Base-by-base conservation (phyloP, 805 yeast species). In the Danielozyma ontarioensis region DNA sequence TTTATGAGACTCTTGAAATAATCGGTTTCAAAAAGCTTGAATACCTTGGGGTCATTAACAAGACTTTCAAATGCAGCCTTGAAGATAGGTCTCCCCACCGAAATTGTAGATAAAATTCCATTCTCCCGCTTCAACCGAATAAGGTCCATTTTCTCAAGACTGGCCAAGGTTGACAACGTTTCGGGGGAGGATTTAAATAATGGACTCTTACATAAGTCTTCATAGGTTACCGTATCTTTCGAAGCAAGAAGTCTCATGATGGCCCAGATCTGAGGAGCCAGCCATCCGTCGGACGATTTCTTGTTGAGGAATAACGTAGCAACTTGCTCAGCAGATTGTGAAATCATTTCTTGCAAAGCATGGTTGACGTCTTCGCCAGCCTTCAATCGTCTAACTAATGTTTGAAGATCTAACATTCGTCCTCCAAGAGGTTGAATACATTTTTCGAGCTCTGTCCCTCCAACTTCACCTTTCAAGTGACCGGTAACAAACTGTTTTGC, bases 351-450 rank as follows among this genome's bases (percentile, higher is more conserved):
- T 2, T 70, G 59, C 28, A 87, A 61, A 0, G 97, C 97, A 32
- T 73, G 82, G 7, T 61, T 48, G 2, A 96, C 94, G 5, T 74
- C 53, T 53, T 93, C 98, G 5, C 98, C 98, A 1, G 90, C 78
- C 46, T 79, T 79, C 13, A 93, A 74, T 32, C 97, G 81, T 52
- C 97, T 74, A 2, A 83, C 83, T 59, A 86, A 88, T 18, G 90
- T 81, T 57, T 93, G 96, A 32, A 93, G 67, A 55, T 93, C 98
- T 28, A 88, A 69, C 89, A 90, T 83, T 41, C 98, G 77, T 26
- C 98, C 98, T 14, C 98, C 98, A 17, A 93, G 60, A 10, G 95
- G 94, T 17, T 64, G 76, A 22, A 89, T 60, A 21, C 80, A 72
- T 4, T 62, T 57, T 16, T 76, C 80, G 16, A 88, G 65, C 24